Base-by-base conservation (phyloP, 768 basidiomycete genomes). In the Calocybe cyanea region DNA sequence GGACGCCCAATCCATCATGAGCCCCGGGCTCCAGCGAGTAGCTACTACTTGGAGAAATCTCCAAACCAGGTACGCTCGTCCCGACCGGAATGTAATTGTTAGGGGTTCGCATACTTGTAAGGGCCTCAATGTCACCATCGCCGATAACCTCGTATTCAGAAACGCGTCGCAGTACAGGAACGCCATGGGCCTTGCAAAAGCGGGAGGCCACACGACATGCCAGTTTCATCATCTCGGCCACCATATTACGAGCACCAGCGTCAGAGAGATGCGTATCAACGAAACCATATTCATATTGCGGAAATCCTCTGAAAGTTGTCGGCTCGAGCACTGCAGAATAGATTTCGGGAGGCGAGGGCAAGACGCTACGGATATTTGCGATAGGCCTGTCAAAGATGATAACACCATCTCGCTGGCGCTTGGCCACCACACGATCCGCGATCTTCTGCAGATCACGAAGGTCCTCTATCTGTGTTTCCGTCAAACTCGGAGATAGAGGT, bases 181-280 rank as follows among this genome's bases (percentile, higher is more conserved):
- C 49, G 3, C 68, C 67, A 13, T 69, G 72, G 8, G 87, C 83
- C 15, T 59, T 50, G 45, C 78, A 79, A 67, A 89, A 92, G 32
- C 67, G 71, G 20, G 92, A 94, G 1, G 87, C 84, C 0, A 83
- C 71, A 2, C 84, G 80, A 38, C 81, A 83, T 0, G 90, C 92
- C 14, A 84, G 57, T 57, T 92, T 87, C 85, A 93, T 93, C 55
- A 75, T 71, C 63, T 96, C 92, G 0, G 83, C 70, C 9, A 99
- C 81, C 42, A 91, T 56, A 38, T 61, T 54, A 33, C 77, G 75
- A 14, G 85, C 52, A 19, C 82, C 80, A 1, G 33, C 28, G 14
- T 68, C 68, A 2, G 43, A 2, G 13, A 53, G 51, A 7, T 54
- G 53, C 14, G 50, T 37, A 2, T 56, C 44, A 0, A 33, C 46